phyloP scores from a whole-genome alignment of 768 basidiomycete genomes.

The Suillus brevipes region DNA sequence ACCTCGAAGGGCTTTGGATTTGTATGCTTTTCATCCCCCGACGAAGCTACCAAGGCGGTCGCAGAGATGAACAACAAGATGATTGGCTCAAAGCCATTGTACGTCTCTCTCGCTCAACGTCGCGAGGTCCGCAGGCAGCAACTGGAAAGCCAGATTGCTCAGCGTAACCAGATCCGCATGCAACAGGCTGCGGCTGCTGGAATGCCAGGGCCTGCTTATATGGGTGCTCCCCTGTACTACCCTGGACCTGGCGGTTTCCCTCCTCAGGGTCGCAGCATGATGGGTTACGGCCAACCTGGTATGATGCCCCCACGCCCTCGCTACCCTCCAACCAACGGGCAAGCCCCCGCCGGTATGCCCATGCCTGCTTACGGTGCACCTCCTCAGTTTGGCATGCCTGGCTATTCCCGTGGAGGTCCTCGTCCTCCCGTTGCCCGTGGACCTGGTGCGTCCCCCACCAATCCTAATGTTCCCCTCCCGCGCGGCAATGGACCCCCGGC shows the following conservation, averaged over 20 bases:
- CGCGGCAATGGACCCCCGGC: constrained; percentile 62
- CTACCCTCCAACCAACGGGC: constrained; percentile 69
- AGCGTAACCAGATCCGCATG: constrained; percentile 95
- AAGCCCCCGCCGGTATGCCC: constrained; percentile 70
- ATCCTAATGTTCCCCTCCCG: constrained; percentile 60
- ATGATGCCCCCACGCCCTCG: constrained; percentile 89
- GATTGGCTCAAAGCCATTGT: constrained; percentile 97
- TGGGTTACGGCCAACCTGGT: constrained; percentile 80
- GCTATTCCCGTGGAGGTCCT: constrained; percentile 60
- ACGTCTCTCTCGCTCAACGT: constrained; percentile 97
- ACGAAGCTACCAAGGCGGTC: constrained; percentile 98
- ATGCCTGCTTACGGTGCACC: constrained; percentile 75
- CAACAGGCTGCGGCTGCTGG: constrained; percentile 90
- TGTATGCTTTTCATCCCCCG: constrained; percentile 97
- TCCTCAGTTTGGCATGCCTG: constrained; percentile 74
- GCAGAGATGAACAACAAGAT: constrained; percentile 99
- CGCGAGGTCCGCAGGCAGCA: constrained; percentile 98
- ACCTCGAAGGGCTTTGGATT: constrained; percentile 97
- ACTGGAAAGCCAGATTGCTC: constrained; percentile 97
- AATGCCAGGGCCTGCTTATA: constrained; percentile 60
- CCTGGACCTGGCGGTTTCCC: constrained; percentile 76
- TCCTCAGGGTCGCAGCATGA: constrained; percentile 67
- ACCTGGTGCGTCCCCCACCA: constrained; percentile 69
- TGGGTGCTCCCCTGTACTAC: constrained; percentile 62
- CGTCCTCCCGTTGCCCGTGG: constrained; percentile 67